Base-by-base conservation (phyloP, 208 protist species). In the Leishmania martiniquensis region DNA sequence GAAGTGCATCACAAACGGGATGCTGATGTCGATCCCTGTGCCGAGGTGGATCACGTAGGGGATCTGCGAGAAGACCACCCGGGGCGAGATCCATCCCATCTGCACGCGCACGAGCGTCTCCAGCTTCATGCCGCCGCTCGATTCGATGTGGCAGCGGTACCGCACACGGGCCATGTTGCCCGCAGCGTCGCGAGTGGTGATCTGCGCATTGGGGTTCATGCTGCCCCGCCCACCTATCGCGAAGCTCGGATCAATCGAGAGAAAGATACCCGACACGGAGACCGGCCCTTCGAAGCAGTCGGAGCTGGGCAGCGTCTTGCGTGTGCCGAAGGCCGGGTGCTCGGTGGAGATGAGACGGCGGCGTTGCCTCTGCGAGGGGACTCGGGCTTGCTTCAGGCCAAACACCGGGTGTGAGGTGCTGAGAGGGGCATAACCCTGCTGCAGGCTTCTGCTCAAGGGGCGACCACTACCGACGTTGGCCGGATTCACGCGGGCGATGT, bases 11-110 rank as follows among this genome's bases (percentile, higher is more conserved):
- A 96, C 45, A 57, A 91, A 93, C 42, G 93, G 93, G n/a, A 95
- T 78, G 69, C 89, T 94, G 49, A 95, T n/a, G 77, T 96, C 93
- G 67, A 95, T 85, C 7, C 93, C 93, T 34, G 83, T 89, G 78
- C 93, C 93, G 7, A 96, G 85, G 57, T 90, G 85, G 34, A 96
- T 95, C 6, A 93, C 86, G 76, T 96, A 79, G 12, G 93, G 93
- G 25, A 96, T 81, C 68, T 76, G 82, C 1, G 88, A 93, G 80
- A 92, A 95, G 22, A 87, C 87, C 13, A 95, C 87, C 67, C 88
- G 90, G 6, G 92, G 93, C n/a, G 93, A 96, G 47, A 96, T 91
- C 93, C 93, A 96, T 25, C 93, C 93, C 47, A 96, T 91, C 77
- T 96, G 89, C 17, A 91, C 77, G 15, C 93, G 87, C 62, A 96